Evolutionary conservation across 257 asterid species (phyloP), one percentile per base, ranked within the genome.

Genomic region (Galeopsis tetrahit): DNA sequence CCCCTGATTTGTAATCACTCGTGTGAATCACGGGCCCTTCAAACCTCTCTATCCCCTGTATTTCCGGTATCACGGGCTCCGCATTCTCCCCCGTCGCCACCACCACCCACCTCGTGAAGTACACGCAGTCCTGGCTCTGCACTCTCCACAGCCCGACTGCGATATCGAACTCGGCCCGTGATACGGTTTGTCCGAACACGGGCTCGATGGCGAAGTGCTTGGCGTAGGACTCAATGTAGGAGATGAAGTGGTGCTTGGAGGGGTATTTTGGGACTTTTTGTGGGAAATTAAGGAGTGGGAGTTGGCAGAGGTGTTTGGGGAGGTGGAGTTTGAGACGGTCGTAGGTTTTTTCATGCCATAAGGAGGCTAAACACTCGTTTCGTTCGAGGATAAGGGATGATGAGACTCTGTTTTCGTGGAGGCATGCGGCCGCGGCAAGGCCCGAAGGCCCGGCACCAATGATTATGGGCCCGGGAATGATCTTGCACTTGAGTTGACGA

Each of bases 401-500:
- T 1, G 95, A 60, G 2, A 93, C 89, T 2, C 87, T 88, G 13
- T 80, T 73, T 36, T 69, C 69, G 38, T 73, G 79, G 5, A 93
- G 91, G 79, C 96, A 90, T 6, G 97, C 98, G 2, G 98, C 83
- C 1, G 78, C 95, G 3, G 98, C 97, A 2, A 92, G 87, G 73
- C 98, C 98, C 33, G 98, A 90, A 2, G 96, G 98, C 21, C 97
- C 97, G 15, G 93, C 98, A 1, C 98, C 98, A 21, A 92, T 76
- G 58, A 92, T 90, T 0, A 92, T 86, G 60, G 98, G 97, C 33
- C 92, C 91, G 70, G 72, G 42, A 11, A 82, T 80, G 69, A 82
- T 69, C 6, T n/a, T 35, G 61, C 60, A 42, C 17, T 70, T 75
- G 13, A 70, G 28, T 21, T 21, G 28, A 21, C 28, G 60, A 75